These are phyloP conservation scores for Rhodomyrtus psidioides DNA, from an alignment of 441 rosid species.

Conservation along the genomic window DNA sequence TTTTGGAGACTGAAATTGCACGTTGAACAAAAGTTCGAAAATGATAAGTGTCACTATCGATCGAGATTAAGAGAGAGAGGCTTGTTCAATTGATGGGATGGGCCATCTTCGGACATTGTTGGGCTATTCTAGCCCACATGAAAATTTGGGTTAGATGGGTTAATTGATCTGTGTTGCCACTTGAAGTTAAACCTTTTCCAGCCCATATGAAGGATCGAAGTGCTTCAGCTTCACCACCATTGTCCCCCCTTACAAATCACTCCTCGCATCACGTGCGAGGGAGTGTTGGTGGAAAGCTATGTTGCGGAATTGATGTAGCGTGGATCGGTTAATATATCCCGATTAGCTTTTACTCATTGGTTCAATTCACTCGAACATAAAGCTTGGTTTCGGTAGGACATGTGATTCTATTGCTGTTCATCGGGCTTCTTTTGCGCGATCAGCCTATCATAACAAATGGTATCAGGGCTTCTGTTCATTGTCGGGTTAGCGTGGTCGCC, in stretches of 20 bases:
- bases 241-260: background rate
- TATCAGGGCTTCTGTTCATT: background rate
- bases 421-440: rapidly evolving
- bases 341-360: background rate
- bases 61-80: background rate
- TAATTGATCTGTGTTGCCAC: background rate
- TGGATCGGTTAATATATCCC: background rate
- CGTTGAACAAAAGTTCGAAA: no score
- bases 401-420: no score
- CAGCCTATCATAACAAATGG: background rate
- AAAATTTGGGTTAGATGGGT: background rate
- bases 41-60: background rate
- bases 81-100: background rate
- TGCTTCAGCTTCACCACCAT: no score
- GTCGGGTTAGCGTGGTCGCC: background rate
- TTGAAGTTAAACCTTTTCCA: no score
- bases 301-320: background rate
- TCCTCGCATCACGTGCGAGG: background rate
- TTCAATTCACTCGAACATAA: background rate
- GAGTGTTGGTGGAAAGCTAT: background rate
- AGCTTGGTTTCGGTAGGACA: no score
- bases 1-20: background rate
- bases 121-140: background rate
- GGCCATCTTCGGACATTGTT: background rate
- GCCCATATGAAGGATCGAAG: no score